Evolutionary conservation across 176 grass and related monocot species (phyloP).

Genomic region (Hsuehochloa calcarea): DNA sequence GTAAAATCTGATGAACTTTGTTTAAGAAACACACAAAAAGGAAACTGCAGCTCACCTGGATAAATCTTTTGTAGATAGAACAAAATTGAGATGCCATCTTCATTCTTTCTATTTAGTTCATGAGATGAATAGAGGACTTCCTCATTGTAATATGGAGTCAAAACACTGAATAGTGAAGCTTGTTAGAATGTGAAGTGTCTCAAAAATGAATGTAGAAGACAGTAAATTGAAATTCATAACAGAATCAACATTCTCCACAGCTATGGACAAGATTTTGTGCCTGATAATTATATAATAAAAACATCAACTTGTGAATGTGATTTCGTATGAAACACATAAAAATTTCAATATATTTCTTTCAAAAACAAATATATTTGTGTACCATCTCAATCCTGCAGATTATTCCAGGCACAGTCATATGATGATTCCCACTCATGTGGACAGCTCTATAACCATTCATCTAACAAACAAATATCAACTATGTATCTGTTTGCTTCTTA

Average conservation of each 20-base stretch:
- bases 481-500: background rate
- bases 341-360: conserved; percentile 6
- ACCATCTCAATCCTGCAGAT: background rate
- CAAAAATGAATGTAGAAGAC: conserved; percentile 2
- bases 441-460: background rate
- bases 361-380: conserved; percentile 8
- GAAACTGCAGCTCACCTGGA: conserved; percentile 52
- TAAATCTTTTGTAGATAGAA: conserved; percentile 81
- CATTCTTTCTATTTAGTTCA: conserved; percentile 67
- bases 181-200: conserved; percentile 27
- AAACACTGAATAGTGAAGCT: conserved; percentile 44
- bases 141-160: conserved; percentile 85
- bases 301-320: conserved; percentile 7
- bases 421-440: background rate
- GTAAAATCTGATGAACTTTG: background rate
- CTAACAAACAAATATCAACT: background rate
- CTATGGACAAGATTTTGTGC: background rate
- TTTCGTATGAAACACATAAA: background rate
- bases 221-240: background rate
- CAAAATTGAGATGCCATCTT: conserved; percentile 76
- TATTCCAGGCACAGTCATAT: background rate
- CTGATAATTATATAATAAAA: conserved; percentile 4
- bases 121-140: conserved; percentile 71
- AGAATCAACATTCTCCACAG: background rate
- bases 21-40: conserved; percentile 19